These are phyloP conservation scores for Aspergillus sp. DNA, from an alignment of 2,329 filamentous ascomycete species.

Conservation along the genomic window DNA sequence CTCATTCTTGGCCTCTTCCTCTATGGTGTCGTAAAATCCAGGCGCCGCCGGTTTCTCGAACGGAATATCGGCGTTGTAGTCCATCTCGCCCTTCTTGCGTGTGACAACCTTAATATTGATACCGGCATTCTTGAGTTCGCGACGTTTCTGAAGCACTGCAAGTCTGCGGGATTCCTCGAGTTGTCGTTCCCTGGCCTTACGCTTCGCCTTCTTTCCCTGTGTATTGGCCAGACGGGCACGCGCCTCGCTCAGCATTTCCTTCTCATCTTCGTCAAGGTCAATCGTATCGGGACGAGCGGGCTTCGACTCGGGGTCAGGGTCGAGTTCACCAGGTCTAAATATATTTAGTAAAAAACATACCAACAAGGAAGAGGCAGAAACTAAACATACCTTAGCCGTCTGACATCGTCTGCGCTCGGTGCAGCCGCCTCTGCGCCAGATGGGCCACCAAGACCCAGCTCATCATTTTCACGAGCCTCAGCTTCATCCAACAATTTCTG, in stretches of 20 bases:
- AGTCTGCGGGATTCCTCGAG: constrained; percentile 88
- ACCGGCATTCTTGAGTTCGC: constrained; percentile 93
- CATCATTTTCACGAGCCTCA: constrained; percentile 75
- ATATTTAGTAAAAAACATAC: constrained; percentile 6
- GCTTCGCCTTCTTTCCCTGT: constrained; percentile 97
- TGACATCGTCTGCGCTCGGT: constrained; percentile 86
- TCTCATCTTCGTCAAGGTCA: constrained; percentile 97
- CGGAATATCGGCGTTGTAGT: constrained; percentile 98
- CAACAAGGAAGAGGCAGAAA: constrained; percentile 1
- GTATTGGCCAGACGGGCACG: constrained; percentile 94
- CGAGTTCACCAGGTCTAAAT: constrained; percentile 74
- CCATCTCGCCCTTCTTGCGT: constrained; percentile 93
- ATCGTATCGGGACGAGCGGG: constrained; percentile 93
- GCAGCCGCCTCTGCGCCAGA: constrained; percentile 74
- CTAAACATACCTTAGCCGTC: constrained; percentile 57
- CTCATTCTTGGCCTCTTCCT: constrained; percentile 77
- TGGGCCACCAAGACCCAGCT: constrained; percentile 75
- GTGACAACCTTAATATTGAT: constrained; percentile 96
- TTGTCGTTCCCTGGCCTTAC: constrained; percentile 91
- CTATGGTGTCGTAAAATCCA: constrained; percentile 88
- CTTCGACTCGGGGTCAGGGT: constrained; percentile 95
- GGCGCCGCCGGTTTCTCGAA: constrained; percentile 86
- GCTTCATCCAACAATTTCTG: constrained; percentile 95
- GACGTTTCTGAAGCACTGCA: constrained; percentile 85
- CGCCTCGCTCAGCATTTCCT: constrained; percentile 98